Evolutionary conservation across 2,329 filamentous ascomycete species (phyloP), one percentile per base, ranked within the genome.

Genomic region (Aspergillus fischeri): DNA sequence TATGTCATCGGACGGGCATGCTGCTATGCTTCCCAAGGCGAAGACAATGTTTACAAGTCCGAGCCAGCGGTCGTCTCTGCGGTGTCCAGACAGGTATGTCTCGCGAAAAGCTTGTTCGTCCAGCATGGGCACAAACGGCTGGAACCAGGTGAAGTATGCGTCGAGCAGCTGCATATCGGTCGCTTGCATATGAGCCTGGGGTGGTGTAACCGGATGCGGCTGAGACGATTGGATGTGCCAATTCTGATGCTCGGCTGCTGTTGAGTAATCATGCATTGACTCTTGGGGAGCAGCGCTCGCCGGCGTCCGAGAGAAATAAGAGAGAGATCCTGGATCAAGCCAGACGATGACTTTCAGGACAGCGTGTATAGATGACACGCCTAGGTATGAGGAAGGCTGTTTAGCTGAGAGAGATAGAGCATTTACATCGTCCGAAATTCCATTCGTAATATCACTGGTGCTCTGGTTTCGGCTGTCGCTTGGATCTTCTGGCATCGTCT

Each of bases 11-110:
- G 76, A 72, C 44, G 87, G 87, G 61, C 83, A 84, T 38, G 86
- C 85, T 1, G 83, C 86, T 51, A 92, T 85, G 64, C 86, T 89
- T 14, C 89, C 89, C 76, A 91, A 83, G 4, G 88, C 87, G 62
- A 91, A 87, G 4, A 92, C 87, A 77, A 89, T 89, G 69, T 92
- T 91, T 21, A 91, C 76, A 6, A 92, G 74, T 8, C 86, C 85
- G 20, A 90, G 78, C 89, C 89, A 92, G 21, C 87, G 81, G 1
- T 83, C 79, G 68, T 91, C 88, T 58, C 80, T 84, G 20, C 87
- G 79, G 61, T 84, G 82, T 10, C 83, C 83, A 57, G 83, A 80
- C 17, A 86, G 76, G 63, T 87, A 88, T 53, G 84, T 84, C 9
- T 85, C 83, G 60, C 86, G 83, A 70, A 91, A 90, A 9, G 83